phyloP scores from a whole-genome alignment of 164 flowering plant genomes.

The Echeveria elegans region DNA sequence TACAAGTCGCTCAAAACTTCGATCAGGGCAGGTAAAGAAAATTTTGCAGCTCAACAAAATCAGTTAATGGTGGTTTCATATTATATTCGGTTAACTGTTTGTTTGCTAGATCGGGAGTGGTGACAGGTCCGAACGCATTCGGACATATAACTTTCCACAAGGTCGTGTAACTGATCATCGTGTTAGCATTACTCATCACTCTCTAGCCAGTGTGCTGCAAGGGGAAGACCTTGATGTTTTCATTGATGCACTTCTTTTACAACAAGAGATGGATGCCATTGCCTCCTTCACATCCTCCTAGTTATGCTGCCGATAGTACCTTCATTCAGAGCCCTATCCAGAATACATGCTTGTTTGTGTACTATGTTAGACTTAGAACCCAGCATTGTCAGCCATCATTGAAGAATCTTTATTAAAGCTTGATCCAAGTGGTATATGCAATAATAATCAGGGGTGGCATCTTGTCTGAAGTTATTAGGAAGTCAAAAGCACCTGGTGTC shows the following conservation, averaged over 20 bases:
- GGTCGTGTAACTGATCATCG: constrained; percentile 99
- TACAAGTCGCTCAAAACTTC: constrained; percentile 56
- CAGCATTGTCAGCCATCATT: neutral
- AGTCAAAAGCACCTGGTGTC: neutral
- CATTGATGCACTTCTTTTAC: constrained; percentile 75
- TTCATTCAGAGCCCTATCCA: neutral
- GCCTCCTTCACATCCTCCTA: constrained; percentile 42
- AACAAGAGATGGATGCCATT: constrained; percentile 88
- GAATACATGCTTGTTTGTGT: neutral
- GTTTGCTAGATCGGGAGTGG: constrained; percentile 88
- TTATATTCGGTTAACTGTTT: neutral
- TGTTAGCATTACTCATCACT: constrained; percentile 75
- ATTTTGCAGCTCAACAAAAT: neutral
- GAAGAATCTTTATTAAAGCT: neutral
- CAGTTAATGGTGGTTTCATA: neutral
- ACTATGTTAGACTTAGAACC: neutral
- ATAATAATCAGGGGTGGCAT: no score
- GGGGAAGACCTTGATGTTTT: constrained; percentile 77
- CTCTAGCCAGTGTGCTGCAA: constrained; percentile 60
- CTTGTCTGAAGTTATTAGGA: neutral
- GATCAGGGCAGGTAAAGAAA: constrained; percentile 69
- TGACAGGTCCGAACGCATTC: constrained; percentile 92
- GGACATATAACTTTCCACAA: constrained; percentile 95
- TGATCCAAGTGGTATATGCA: no score
- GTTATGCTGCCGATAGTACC: constrained; percentile 9